Evolutionary conservation across 2,329 filamentous ascomycete species (phyloP).

Genomic region (Curvularia hawaiiensis): DNA sequence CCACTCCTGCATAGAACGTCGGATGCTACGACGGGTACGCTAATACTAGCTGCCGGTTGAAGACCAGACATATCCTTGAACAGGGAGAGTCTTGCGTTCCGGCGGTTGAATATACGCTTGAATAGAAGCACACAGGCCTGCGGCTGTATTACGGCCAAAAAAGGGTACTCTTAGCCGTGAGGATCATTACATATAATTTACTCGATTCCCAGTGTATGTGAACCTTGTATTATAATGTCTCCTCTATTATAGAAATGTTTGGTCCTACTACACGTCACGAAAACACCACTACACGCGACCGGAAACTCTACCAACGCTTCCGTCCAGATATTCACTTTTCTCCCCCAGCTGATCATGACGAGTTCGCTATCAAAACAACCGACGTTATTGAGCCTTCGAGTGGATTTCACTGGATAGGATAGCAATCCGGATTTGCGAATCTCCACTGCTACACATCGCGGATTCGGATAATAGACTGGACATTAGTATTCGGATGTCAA

Average conservation of each 20-base stretch:
- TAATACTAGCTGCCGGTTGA: neutral
- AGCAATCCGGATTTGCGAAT: neutral
- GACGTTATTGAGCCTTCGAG: neutral
- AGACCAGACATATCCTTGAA: neutral
- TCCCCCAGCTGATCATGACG: neutral
- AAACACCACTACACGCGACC: neutral
- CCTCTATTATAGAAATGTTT: neutral
- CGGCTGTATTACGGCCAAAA: neutral
- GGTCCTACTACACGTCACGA: neutral
- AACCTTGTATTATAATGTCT: neutral
- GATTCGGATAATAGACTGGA: neutral
- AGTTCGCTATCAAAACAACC: neutral
- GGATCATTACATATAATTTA: neutral
- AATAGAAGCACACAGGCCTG: neutral
- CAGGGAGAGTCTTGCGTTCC: neutral
- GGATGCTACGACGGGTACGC: neutral
- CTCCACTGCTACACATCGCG: neutral
- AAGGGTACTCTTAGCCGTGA: neutral
- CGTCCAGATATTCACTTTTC: neutral
- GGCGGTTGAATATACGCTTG: conserved; percentile 2
- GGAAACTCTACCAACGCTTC: neutral
- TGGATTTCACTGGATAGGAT: neutral
- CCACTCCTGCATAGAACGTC: neutral
- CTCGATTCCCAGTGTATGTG: neutral
- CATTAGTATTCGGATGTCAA: neutral